Evolutionary conservation across 75 land plant genomes (phyloP), one percentile per base, ranked within the genome.

Genomic region (Selaginella tamariscina): DNA sequence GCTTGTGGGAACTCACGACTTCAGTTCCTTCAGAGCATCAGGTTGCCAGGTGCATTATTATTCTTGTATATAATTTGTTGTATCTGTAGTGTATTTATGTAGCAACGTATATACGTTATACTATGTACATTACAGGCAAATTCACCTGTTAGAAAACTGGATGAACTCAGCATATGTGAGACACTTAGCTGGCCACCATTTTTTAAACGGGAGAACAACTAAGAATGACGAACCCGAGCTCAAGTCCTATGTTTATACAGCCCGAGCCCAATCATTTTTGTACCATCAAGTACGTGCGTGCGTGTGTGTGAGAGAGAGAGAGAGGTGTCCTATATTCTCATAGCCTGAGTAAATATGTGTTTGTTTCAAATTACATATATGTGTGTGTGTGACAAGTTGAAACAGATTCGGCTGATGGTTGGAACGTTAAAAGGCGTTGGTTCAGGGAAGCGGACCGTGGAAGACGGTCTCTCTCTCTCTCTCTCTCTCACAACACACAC

Each of bases 21-120:
- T 93, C 70, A 93, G 98, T 67, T 89, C 98, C 62, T 93, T 93
- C 73, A 72, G 98, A 59, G 90, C 88, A 2, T 56, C 98, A 74
- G 91, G 95, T 33, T 93, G 98, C 67, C 98, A 93, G 96, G 98
- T 92, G 24, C 39, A 49, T 49, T 8, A 28, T 71, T 68, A 28
- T 30, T n/a, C 49, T 29, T 29, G 9, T 67, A 0, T 31, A 26
- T 71, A 15, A 68, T 71, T 29, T 72, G 24, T 15, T 67, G 73
- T 32, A 71, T 15, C n/a, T 18, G 2, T 55, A 2, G 11, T 2
- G 26, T 30, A 65, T 27, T 5, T 18, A 65, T 27, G 26, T 66
- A 24, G 20, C 30, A 27, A 62, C 27, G 27, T 68, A 26, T 23
- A 57, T 31, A 67, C 31, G 24, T 29, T 73, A n/a, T 23, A 33